Evolutionary conservation across 169 alveolate species (phyloP).

Genomic region (Plasmodium gaboni): DNA sequence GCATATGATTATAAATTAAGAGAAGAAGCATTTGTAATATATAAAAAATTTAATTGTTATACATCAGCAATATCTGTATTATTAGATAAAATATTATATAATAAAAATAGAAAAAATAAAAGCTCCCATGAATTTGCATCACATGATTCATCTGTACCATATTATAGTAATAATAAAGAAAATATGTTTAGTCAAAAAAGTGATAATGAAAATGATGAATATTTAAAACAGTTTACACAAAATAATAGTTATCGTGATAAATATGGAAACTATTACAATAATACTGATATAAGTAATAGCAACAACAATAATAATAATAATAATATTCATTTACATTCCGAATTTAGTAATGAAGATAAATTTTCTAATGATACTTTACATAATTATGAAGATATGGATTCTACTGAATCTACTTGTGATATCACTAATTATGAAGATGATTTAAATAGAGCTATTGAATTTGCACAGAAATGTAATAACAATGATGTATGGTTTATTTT

Average conservation of each 20-base stretch:
- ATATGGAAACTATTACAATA: neutral
- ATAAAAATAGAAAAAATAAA: constrained; percentile 5
- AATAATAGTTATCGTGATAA: constrained; percentile 4
- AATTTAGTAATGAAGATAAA: neutral
- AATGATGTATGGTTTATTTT: constrained; percentile 95
- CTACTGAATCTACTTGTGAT: constrained; percentile 53
- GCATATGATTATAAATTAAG: constrained; percentile 85
- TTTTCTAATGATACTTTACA: constrained; percentile 18
- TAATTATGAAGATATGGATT: constrained; percentile 77
- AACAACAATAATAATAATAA: neutral
- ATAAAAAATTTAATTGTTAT: constrained; percentile 92
- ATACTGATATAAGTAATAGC: neutral
- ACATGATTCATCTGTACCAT: neutral
- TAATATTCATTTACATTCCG: neutral
- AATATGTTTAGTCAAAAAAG: neutral
- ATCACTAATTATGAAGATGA: constrained; percentile 77
- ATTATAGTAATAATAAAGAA: constrained; percentile 14
- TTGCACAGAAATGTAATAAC: constrained; percentile 86
- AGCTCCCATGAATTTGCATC: constrained; percentile 1
- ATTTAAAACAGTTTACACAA: constrained; percentile 7
- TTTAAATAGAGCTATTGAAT: constrained; percentile 90
- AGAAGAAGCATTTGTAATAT: constrained; percentile 96
- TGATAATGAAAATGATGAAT: constrained; percentile 15
- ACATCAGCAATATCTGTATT: constrained; percentile 96
- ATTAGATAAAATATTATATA: constrained; percentile 81